Conservation (phyloP, 2,329 filamentous ascomycete genomes). For the Ophiocordyceps sinensis region DNA sequence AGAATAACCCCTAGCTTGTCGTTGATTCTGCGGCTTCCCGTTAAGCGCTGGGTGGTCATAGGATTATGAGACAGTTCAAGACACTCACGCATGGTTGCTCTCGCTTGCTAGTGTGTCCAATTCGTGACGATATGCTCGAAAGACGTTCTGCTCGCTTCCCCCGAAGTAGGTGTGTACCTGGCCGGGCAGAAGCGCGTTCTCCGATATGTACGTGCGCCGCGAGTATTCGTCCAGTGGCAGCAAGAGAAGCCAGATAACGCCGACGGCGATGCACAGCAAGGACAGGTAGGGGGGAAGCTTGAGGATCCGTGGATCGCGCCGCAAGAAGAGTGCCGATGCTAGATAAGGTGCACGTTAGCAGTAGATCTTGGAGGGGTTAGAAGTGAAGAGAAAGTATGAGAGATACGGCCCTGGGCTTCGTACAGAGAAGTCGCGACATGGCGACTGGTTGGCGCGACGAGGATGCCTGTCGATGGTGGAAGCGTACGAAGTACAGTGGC, state of each 20-base stretch:
- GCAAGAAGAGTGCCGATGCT: constrained; percentile 54
- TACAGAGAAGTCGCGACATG: constrained; percentile 42
- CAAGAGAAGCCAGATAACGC: constrained; percentile 78
- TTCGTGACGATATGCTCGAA: constrained; percentile 80
- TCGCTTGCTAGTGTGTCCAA: constrained; percentile 46
- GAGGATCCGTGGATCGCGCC: constrained; percentile 67
- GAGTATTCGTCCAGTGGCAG: constrained; percentile 86
- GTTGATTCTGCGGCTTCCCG: constrained; percentile 34
- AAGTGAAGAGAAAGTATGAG: neutral
- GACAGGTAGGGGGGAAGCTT: constrained; percentile 82
- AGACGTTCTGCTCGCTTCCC: constrained; percentile 89
- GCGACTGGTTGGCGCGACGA: constrained; percentile 2
- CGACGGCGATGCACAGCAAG: constrained; percentile 68
- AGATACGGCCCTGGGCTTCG: constrained; percentile 9
- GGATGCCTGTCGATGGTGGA: neutral
- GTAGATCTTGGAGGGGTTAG: too few species aligned
- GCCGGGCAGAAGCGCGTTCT: constrained; percentile 88
- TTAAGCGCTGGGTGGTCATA: neutral
- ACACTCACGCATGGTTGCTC: constrained; percentile 36
- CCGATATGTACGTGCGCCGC: constrained; percentile 85
- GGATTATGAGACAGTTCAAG: neutral
- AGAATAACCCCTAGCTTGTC: constrained; percentile 64
- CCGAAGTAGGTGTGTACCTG: constrained; percentile 98
- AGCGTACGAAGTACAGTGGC: too few species aligned
- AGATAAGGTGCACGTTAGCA: neutral